A percentile compares a stretch with the other conserved stretches of the same genome.
Evolutionary conservation across 169 alveolate species (phyloP).

Genomic region (Cyclospora cayetanensis): DNA sequence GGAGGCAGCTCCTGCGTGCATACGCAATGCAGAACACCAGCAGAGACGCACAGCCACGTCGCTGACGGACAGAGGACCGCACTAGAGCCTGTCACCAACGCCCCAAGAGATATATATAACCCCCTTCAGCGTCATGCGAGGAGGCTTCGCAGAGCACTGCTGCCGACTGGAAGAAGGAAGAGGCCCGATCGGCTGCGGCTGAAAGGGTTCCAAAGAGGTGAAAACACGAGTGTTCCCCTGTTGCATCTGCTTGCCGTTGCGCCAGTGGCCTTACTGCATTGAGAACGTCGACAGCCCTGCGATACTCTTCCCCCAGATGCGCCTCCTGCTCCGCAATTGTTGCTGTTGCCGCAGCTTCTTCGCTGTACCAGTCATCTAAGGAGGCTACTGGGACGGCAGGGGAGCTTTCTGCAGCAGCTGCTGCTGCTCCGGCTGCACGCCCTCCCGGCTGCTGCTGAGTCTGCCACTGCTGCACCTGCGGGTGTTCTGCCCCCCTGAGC

Average conservation of each 20-base stretch:
- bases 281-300: not conserved
- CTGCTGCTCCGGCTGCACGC: not conserved
- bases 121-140: too few species aligned
- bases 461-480: not conserved
- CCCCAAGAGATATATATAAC: too few species aligned
- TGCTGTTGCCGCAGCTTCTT: not conserved
- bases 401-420: not conserved
- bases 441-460: not conserved
- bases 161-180: not conserved
- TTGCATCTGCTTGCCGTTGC: not conserved
- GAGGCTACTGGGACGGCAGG: not conserved
- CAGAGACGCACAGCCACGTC: too few species aligned
- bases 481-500: too few species aligned
- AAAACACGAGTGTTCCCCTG: not conserved
- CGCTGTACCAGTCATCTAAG: not conserved
- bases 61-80: too few species aligned
- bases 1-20: slow-evolving; percentile 26
- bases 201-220: not conserved
- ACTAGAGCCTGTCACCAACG: too few species aligned
- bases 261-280: not conserved
- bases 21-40: not conserved
- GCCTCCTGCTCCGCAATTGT: not conserved
- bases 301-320: not conserved
- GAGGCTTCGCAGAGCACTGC: too few species aligned
- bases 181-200: not conserved